Evolutionary conservation across 31 red algal genomes (phyloP).

Genomic region (Asparagopsis taxiformis): DNA sequence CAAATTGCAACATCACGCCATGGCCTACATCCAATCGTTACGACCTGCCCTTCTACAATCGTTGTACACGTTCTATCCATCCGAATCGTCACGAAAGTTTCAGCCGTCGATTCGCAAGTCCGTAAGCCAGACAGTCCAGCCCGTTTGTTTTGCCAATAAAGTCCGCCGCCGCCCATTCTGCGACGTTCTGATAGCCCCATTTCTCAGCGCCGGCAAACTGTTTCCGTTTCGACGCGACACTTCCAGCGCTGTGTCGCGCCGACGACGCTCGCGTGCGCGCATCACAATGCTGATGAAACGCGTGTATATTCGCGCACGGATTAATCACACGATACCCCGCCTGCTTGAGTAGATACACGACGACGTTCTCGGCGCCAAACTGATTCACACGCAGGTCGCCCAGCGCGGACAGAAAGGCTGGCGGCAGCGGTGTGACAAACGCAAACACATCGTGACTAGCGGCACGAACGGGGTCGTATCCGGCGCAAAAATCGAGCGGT

Average conservation of each 20-base stretch:
- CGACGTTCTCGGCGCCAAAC: constrained; percentile 39
- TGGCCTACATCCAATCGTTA: too few species aligned
- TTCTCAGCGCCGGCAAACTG: constrained; percentile 10
- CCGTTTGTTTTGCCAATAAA: constrained; percentile 5
- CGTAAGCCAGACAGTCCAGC: constrained; percentile 13
- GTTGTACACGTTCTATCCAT: background rate
- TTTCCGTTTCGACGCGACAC: background rate
- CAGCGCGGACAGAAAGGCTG: constrained; percentile 1
- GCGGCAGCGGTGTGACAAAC: constrained; percentile 24
- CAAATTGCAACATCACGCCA: too few species aligned
- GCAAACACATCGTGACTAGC: constrained; percentile 42
- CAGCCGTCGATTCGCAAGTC: background rate
- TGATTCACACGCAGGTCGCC: constrained; percentile 20
- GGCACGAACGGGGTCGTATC: constrained; percentile 13
- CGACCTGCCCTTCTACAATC: too few species aligned
- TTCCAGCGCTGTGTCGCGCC: background rate
- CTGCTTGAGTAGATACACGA: constrained; percentile 3
- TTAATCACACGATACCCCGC: constrained; percentile 17
- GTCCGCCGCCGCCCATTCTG: background rate
- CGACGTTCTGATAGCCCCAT: constrained; percentile 7
- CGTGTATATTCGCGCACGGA: constrained; percentile 41
- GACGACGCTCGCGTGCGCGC: background rate
- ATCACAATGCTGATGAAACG: constrained; percentile 15
- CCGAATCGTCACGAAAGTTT: background rate
- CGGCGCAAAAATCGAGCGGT: constrained; percentile 35